Evolutionary conservation across 2,329 filamentous ascomycete species (phyloP), one percentile per base, ranked within the genome.

Genomic region (Talaromyces sp.): DNA sequence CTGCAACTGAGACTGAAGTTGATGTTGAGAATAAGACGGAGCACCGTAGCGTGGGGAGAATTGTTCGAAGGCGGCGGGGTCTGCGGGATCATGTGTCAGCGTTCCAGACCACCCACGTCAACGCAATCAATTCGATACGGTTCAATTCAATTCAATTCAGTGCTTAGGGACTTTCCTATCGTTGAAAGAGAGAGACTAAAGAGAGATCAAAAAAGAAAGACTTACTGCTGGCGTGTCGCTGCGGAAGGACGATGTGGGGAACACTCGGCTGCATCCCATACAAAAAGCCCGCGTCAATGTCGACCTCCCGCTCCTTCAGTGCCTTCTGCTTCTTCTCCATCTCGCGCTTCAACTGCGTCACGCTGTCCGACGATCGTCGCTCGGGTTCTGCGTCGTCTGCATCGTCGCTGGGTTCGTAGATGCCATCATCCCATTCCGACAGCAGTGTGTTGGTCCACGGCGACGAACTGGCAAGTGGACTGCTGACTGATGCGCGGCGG

Each of bases 191-290:
- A n/a, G n/a, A n/a, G n/a, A n/a, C n/a, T n/a, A n/a, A n/a, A n/a
- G n/a, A n/a, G n/a, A n/a, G n/a, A n/a, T n/a, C n/a, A 4, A 18
- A 35, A 14, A 11, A 31, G n/a, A n/a, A 50, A 14, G n/a, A 56
- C 54, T 57, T 42, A 57, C 54, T 37, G 18, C 31, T 37, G 12
- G 35, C 9, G 6, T 57, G 54, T 14, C 35, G 23, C 54, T 78
- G 74, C 63, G 75, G 77, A 68, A 76, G 69, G 2, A 75, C 75
- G 58, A 75, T 75, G 63, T 71, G 72, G 60, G 76, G 79, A 67
- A 79, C 79, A 63, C 73, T 81, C 52, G 75, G 77, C 63, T 76
- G 71, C 75, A 80, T 79, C 60, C 78, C 75, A 66, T 80, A 82
- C 58, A 80, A 73, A 68, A 80, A 73, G 37, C 70, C 69, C 46